Evolutionary conservation across 1,284 basidiomycete species (phyloP), one percentile per base, ranked within the genome.

Genomic region (Naganishia liquefaciens): DNA sequence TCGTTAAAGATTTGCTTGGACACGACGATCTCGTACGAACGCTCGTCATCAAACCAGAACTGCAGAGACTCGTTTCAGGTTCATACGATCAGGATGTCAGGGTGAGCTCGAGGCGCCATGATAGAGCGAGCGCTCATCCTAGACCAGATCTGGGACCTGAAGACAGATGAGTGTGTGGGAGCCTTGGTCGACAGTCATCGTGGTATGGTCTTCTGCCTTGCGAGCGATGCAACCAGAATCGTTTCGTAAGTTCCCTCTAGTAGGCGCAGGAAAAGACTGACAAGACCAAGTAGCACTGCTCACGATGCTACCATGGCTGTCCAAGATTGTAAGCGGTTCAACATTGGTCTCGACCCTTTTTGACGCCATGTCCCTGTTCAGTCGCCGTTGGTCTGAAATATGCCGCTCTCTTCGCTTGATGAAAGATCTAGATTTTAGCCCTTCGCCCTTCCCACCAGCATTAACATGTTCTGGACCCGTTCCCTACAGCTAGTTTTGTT

Each of bases 161-260:
- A 46, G 50, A 44, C 27, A 1, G 50, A 54, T 43, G 19, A 27
- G 25, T 62, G 51, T 21, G 49, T 62, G 7, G 60, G 49, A 9
- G 40, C 49, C 10, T 28, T 62, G 27, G 40, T 40, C 5, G 62
- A 53, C 25, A 55, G 50, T 40, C 55, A 50, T 30, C 40, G 33
- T 13, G 58, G 64, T 13, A 65, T 61, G 58, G 55, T 67, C 2
- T 55, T 67, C 28, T 55, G 54, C 25, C 51, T 64, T 15, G 47
- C 53, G 19, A 60, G 52, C 30, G 55, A 63, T 54, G 62, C 66
- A 27, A 64, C 62, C 25, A 67, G 60, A 57, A 51, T 67, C 42
- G 46, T 67, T 13, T 60, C 64, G 64, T 66, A 27, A 51, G 64
- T 62, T 25, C 9, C 54, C 28, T 25, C 1, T 27, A 30, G 19